phyloP scores from a whole-genome alignment of 768 basidiomycete species.

The Kwoniella bestiolae region DNA sequence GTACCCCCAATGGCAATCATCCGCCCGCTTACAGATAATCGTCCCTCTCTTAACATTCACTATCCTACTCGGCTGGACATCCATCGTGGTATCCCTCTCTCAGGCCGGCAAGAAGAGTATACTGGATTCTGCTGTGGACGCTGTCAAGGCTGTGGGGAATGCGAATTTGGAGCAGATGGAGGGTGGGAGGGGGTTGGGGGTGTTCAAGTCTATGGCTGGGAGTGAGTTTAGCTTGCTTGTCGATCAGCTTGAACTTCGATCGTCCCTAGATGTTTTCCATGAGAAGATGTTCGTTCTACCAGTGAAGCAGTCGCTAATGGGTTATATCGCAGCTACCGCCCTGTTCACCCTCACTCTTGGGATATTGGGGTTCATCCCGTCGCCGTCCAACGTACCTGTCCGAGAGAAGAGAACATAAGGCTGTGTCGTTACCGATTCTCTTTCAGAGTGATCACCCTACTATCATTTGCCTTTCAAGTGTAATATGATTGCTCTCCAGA shows the following conservation, averaged over 20 bases:
- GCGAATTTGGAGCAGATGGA: slow-evolving; percentile 20
- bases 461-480: too few relatives aligned
- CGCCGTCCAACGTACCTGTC: slow-evolving; percentile 38
- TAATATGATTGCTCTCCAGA: too few relatives aligned
- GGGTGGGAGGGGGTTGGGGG: slow-evolving; percentile 32
- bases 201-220: slow-evolving; percentile 41
- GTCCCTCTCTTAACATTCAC: slow-evolving; percentile 50
- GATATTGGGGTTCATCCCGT: slow-evolving; percentile 50
- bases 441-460: too few relatives aligned
- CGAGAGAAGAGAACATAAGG: slow-evolving; percentile 35
- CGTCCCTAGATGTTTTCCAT: too few relatives aligned
- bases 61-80: slow-evolving; percentile 50
- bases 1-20: slow-evolving; percentile 56
- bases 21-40: slow-evolving; percentile 44
- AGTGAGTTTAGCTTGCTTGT: too few relatives aligned
- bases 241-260: too few relatives aligned
- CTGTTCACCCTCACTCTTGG: slow-evolving; percentile 51
- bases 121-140: slow-evolving; percentile 27
- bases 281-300: too few relatives aligned
- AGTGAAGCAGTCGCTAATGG: too few relatives aligned
- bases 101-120: slow-evolving; percentile 38
- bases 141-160: slow-evolving; percentile 32
- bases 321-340: slow-evolving; percentile 41
- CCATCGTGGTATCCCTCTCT: slow-evolving; percentile 46
- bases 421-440: too few relatives aligned